These are phyloP conservation scores for Gossypium thurberi DNA, from an alignment of 345 rosid species.

Conservation along the genomic window DNA sequence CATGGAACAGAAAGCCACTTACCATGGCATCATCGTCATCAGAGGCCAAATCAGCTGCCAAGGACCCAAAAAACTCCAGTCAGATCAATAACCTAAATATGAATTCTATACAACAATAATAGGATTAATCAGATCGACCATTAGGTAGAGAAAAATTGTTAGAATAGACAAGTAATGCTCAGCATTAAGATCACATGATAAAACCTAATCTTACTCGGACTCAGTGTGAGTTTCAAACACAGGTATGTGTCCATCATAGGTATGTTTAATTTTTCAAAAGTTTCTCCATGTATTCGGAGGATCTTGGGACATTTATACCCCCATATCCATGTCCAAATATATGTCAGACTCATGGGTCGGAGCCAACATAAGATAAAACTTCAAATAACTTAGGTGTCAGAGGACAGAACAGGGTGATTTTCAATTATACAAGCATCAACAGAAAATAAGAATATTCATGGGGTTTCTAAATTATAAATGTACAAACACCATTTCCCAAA, in stretches of 20 bases:
- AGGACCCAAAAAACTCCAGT: slow-evolving; percentile 15
- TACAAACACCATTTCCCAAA: background rate
- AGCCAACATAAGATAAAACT: background rate
- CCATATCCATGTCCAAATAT: background rate
- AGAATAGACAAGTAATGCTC: background rate
- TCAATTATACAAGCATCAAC: background rate
- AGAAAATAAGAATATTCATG: background rate
- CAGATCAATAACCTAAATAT: slow-evolving; percentile 5
- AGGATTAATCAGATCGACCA: background rate
- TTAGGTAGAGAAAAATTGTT: background rate
- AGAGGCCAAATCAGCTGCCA: slow-evolving; percentile 62
- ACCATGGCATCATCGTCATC: slow-evolving; percentile 56
- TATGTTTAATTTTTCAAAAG: background rate
- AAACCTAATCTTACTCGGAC: background rate
- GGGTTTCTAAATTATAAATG: background rate
- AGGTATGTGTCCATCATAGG: background rate
- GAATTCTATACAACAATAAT: background rate
- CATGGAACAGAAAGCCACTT: slow-evolving; percentile 15
- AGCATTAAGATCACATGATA: background rate
- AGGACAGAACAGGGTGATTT: background rate
- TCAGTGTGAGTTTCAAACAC: background rate
- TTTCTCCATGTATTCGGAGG: background rate
- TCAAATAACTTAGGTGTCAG: background rate
- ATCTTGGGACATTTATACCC: background rate
- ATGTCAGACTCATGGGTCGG: background rate